Base-by-base conservation (phyloP, 2,329 filamentous ascomycete genomes). In the Bimuria novae-zelandiae region DNA sequence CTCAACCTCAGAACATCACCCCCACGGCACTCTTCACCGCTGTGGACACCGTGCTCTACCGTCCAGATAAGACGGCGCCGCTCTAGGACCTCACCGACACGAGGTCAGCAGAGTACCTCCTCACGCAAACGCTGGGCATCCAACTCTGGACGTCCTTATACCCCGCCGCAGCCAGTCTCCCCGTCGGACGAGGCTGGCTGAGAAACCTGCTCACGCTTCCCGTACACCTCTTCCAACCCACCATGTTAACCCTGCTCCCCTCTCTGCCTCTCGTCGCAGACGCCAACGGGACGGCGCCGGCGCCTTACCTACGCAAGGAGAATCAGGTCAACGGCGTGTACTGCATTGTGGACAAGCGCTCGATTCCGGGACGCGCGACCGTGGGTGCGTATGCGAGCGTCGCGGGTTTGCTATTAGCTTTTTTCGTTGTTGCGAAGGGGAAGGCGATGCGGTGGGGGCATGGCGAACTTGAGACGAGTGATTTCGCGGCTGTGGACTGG, bases 151-250 rank as follows among this genome's bases (percentile, higher is more conserved):
- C 1, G 14, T 60, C 57, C 7, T 19, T 57, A 16, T 5, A 54
- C 7, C 22, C 45, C 7, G 45, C 25, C 8, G 6, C 42, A 7
- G 14, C 19, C 14, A 47, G 51, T 4, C 22, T 50, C n/a, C 21
- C 19, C 5, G 41, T 54, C n/a, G 56, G 44, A 10, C 33, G 32
- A 44, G 52, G 57, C 29, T 62, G 53, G 55, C 25, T 62, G n/a
- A 30, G 49, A 27, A 62, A 62, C 27, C 12, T 57, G 1, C 17
- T 62, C 0, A 45, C 48, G 6, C 17, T 60, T 33, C 57, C 60
- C 0, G 41, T 62, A 3, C 60, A 57, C 30, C 12, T 60, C 5
- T 62, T 60, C 32, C 59, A 60, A 37, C 48, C 55, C 3, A 62
- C 59, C 1, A 32, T 48, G 3, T 10, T 56, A 19, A 17, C 19